A percentile compares a stretch with the other conserved stretches of the same genome.
phyloP scores from a whole-genome alignment of 495 filamentous ascomycete species.

The Geoglossum glabrum region DNA sequence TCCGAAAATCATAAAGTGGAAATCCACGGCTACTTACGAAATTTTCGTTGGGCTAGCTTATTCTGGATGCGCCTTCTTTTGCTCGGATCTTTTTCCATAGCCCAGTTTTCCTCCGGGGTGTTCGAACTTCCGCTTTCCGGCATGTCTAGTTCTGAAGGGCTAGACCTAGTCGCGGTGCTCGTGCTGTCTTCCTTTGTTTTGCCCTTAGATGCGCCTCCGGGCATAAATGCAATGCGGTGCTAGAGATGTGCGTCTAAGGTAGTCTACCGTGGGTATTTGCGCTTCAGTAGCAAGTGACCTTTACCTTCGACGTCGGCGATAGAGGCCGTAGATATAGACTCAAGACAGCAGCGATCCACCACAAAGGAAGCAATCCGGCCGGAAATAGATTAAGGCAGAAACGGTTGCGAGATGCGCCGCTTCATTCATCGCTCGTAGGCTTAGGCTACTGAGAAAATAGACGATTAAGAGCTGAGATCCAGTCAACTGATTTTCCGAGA shows the following conservation, averaged over 20 bases:
- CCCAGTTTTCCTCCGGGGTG: slow-evolving; percentile 16
- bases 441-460: background rate
- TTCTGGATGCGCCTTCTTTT: slow-evolving; percentile 23
- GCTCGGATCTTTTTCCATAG: slow-evolving; percentile 16
- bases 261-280: background rate
- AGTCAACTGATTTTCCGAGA: background rate
- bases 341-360: background rate
- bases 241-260: background rate
- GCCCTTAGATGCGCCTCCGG: background rate
- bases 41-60: slow-evolving; percentile 21
- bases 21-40: slow-evolving; percentile 13
- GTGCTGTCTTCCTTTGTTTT: background rate
- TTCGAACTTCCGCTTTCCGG: background rate
- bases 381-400: background rate
- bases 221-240: background rate
- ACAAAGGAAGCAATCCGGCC: background rate
- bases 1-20: background rate
- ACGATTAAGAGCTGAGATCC: background rate
- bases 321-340: background rate
- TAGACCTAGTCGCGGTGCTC: background rate
- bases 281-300: background rate
- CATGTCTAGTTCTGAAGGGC: background rate
- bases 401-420: background rate
- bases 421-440: background rate
- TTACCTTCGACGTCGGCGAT: background rate